Conservation (phyloP, 2,329 filamentous ascomycete species). For the Teratosphaeria destructans region DNA sequence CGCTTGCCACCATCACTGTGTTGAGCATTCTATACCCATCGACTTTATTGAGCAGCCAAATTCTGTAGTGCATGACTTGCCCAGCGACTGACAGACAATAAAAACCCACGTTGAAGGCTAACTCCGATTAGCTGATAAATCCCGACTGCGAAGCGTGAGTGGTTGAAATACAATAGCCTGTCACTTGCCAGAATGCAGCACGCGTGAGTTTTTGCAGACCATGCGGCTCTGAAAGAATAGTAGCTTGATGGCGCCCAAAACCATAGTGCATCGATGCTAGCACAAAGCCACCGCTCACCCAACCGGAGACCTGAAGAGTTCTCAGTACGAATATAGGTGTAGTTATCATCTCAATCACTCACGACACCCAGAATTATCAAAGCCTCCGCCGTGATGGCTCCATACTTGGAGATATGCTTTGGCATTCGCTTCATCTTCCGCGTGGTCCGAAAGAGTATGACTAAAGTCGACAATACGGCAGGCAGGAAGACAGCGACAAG, state of each 20-base stretch:
- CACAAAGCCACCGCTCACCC: background rate
- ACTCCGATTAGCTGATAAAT: background rate
- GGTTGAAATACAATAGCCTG: background rate
- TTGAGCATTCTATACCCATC: background rate
- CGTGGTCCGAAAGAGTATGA: background rate
- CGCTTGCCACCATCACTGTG: background rate
- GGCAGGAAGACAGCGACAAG: background rate
- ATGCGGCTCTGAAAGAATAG: background rate
- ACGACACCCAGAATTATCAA: background rate
- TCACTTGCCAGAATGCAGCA: background rate
- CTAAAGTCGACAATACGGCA: background rate
- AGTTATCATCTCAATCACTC: background rate
- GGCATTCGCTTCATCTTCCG: background rate
- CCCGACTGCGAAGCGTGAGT: background rate
- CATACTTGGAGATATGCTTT: background rate
- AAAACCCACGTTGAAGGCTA: background rate
- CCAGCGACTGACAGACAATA: background rate
- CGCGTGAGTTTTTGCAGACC: background rate
- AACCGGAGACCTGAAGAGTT: background rate
- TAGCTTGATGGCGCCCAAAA: background rate
- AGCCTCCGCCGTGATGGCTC: background rate
- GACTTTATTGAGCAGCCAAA: background rate
- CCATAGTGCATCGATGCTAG: background rate
- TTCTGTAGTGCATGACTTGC: background rate
- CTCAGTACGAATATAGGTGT: background rate